phyloP scores from a whole-genome alignment of 176 grass and related monocot species.

The Oryza glumipatula region DNA sequence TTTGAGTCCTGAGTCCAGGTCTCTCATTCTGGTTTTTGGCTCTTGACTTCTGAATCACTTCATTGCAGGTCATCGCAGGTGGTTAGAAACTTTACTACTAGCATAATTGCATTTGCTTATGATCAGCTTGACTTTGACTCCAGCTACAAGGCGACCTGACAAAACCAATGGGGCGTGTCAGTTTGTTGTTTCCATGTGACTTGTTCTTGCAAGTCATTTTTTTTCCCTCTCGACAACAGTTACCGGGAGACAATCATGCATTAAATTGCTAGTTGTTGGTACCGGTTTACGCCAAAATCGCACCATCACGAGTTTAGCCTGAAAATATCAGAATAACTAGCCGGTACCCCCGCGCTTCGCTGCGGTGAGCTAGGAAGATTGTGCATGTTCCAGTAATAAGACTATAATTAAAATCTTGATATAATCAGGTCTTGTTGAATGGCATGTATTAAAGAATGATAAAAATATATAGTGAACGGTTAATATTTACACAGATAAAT shows the following conservation, averaged over 20 bases:
- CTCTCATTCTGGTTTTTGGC: background rate
- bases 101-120: background rate
- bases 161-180: background rate
- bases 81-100: background rate
- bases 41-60: background rate
- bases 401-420: no score
- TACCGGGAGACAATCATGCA: background rate
- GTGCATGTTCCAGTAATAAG: no score
- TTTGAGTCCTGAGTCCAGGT: slow-evolving; percentile 11
- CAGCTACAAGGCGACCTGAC: background rate
- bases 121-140: slow-evolving; percentile 10
- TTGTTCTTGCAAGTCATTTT: background rate
- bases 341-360: no score
- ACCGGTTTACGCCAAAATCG: no score
- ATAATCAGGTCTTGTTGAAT: no score
- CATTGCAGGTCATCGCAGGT: background rate
- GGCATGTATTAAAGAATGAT: no score
- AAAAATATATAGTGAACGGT: no score
- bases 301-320: no score
- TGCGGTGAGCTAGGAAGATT: no score
- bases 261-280: background rate
- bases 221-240: background rate
- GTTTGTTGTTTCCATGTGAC: background rate
- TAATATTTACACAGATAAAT: no score
- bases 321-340: no score